Percentiles rank a stretch among this genome's conserved stretches.
Evolutionary conservation across 768 basidiomycete species (phyloP).

Genomic region (Leccinum rimulosum): DNA sequence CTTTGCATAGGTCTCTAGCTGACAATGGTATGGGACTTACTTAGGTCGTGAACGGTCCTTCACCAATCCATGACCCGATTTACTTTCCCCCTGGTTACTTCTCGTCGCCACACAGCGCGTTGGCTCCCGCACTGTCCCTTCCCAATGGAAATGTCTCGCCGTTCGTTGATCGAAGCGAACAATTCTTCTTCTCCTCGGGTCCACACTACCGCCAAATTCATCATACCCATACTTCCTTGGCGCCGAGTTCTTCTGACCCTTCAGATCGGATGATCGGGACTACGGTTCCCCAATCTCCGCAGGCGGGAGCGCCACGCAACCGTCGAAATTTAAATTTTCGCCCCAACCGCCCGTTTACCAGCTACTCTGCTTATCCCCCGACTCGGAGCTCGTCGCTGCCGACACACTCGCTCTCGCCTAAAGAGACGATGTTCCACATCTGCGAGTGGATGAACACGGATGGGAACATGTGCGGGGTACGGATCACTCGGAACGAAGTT

Average conservation of each 20-base stretch:
- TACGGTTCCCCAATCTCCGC: too few relatives aligned
- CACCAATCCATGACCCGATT: not conserved
- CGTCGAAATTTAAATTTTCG: not conserved
- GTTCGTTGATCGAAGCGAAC: not conserved
- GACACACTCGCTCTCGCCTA: not conserved
- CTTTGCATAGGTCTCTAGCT: not conserved
- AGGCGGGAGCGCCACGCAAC: too few relatives aligned
- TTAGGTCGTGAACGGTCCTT: not conserved
- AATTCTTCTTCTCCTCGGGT: not conserved
- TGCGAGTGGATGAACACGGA: constrained; percentile 11
- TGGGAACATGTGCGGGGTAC: not conserved
- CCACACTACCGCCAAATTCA: not conserved
- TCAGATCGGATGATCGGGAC: not conserved
- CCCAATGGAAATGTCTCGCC: not conserved
- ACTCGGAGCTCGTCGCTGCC: constrained; percentile 3
- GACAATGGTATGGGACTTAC: not conserved
- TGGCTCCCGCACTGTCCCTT: not conserved
- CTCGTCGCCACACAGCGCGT: too few relatives aligned
- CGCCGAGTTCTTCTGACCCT: too few relatives aligned
- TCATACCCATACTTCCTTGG: not conserved
- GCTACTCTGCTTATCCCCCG: not conserved
- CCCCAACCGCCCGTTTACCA: not conserved
- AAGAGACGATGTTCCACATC: not conserved
- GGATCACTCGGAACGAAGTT: not conserved
- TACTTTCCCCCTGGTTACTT: not conserved